phyloP scores from a whole-genome alignment of 169 alveolate genomes.

The Cryptosporidium tyzzeri region DNA sequence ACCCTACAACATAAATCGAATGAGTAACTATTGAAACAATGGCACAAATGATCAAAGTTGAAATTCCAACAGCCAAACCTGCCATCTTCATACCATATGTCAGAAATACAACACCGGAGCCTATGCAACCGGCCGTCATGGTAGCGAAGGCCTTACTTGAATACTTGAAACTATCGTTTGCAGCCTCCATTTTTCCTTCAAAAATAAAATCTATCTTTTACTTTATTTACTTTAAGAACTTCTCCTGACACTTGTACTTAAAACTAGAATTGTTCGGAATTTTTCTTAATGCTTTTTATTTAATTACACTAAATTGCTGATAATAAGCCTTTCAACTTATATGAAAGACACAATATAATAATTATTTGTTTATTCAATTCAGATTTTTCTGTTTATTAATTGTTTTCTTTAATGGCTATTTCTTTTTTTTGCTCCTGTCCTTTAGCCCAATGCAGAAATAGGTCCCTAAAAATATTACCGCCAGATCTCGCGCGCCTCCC shows the following conservation, averaged over 20 bases:
- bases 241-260: neutral
- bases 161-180: slow-evolving; percentile 41
- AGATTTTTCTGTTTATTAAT: neutral
- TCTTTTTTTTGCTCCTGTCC: neutral
- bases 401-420: neutral
- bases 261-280: neutral
- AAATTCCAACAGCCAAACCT: slow-evolving; percentile 60
- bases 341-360: no score
- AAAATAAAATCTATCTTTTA: neutral
- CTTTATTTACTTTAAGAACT: neutral
- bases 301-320: no score
- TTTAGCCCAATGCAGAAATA: neutral
- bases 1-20: slow-evolving; percentile 66
- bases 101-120: slow-evolving; percentile 70
- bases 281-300: no score
- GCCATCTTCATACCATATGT: slow-evolving; percentile 77
- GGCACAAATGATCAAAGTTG: slow-evolving; percentile 62
- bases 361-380: no score
- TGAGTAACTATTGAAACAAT: slow-evolving; percentile 49
- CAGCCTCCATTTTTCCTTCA: slow-evolving; percentile 1
- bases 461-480: neutral
- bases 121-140: slow-evolving; percentile 73
- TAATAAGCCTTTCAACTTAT: neutral
- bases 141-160: slow-evolving; percentile 73
- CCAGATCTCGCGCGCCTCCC: neutral